These are phyloP conservation scores for Ophiostoma sp. DNA, from an alignment of 2,329 filamentous ascomycete genomes.

Conservation along the genomic window DNA sequence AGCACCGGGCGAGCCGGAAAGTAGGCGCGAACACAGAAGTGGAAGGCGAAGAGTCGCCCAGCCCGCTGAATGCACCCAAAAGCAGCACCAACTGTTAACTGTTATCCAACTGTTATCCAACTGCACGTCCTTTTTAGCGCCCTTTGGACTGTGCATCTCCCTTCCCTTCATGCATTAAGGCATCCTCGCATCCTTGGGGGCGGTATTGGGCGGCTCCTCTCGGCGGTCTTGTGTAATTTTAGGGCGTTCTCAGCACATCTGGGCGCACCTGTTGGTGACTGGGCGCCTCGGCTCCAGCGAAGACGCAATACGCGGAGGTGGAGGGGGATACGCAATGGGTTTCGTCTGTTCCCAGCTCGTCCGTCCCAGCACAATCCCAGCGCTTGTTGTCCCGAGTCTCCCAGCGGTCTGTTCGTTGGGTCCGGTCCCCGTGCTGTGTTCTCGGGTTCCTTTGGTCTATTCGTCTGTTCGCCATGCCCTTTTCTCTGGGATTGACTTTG, in stretches of 20 bases:
- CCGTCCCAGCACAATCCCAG: neutral
- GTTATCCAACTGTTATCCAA: too few species aligned
- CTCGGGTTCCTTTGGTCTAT: neutral
- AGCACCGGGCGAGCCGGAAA: neutral
- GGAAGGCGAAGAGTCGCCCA: neutral
- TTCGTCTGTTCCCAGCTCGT: neutral
- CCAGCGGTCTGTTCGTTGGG: conserved; percentile 11
- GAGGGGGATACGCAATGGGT: neutral
- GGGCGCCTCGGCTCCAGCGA: neutral
- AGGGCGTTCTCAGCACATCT: neutral
- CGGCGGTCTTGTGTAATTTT: neutral
- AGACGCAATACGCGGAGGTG: neutral
- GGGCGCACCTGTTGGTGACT: neutral
- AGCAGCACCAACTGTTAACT: neutral
- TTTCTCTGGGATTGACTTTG: too few species aligned
- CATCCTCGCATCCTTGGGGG: conserved; percentile 1
- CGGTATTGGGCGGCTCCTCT: neutral
- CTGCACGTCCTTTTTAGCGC: neutral
- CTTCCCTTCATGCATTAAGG: neutral
- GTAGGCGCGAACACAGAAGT: neutral
- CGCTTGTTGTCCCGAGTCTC: neutral
- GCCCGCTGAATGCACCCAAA: too few species aligned
- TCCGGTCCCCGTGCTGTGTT: conserved; percentile 8
- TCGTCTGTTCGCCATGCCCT: conserved; percentile 10
- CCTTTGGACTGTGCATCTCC: neutral